phyloP scores from a whole-genome alignment of 345 rosid genomes.

The Barbarea vulgaris region DNA sequence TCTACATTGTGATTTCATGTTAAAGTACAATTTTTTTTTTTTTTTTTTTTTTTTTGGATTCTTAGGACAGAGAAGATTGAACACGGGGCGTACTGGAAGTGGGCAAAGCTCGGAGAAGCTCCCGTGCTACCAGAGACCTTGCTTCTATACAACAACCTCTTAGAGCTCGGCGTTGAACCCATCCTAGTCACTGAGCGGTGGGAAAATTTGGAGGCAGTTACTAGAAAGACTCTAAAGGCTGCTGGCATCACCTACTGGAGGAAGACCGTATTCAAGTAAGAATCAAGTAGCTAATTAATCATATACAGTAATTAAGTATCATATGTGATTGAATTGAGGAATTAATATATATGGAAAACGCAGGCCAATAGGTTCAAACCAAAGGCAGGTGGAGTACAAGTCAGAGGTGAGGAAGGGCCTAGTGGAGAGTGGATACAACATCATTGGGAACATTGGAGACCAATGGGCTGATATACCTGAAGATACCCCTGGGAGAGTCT shows the following conservation, averaged over 20 bases:
- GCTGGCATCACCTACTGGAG: slow-evolving; percentile 50
- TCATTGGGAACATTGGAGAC: no score
- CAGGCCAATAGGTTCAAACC: slow-evolving; percentile 30
- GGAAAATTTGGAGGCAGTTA: no score
- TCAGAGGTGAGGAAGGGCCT: no score
- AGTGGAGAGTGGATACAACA: no score
- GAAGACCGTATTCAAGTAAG: slow-evolving; percentile 45
- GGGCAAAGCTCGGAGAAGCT: slow-evolving; percentile 32
- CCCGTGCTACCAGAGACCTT: slow-evolving; percentile 46
- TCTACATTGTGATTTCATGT: neutral
- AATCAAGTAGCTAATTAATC: neutral
- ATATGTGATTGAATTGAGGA: neutral
- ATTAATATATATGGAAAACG: neutral
- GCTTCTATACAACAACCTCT: slow-evolving; percentile 40
- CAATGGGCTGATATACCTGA: no score
- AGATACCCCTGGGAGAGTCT: no score
- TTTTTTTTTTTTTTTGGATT: neutral
- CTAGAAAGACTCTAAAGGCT: slow-evolving; percentile 37
- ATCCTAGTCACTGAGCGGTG: slow-evolving; percentile 47
- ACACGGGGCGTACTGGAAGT: slow-evolving; percentile 12
- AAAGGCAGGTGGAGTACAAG: neutral
- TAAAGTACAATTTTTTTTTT: neutral
- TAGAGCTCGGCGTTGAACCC: slow-evolving; percentile 41
- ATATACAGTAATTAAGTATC: neutral
- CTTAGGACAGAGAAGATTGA: slow-evolving; percentile 31